These are phyloP conservation scores for Boletus rex-veris DNA, from an alignment of 768 basidiomycete genomes.

Conservation along the genomic window DNA sequence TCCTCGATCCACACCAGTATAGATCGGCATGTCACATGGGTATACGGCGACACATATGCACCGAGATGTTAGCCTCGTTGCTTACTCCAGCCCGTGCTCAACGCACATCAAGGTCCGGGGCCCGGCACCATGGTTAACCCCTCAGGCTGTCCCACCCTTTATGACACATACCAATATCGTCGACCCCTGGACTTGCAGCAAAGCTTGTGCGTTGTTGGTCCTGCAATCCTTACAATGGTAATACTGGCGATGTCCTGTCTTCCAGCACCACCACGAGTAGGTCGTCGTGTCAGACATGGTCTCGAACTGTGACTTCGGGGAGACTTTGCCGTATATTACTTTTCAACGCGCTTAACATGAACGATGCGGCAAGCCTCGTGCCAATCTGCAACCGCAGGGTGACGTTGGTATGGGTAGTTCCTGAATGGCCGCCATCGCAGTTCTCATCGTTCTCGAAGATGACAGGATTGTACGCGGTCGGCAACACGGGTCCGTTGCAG, in stretches of 20 bases:
- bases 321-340: neutral
- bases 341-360: neutral
- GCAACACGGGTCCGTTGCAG: too few relatives aligned
- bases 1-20: neutral
- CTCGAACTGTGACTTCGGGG: slow-evolving; percentile 1
- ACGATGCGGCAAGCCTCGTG: too few relatives aligned
- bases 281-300: neutral
- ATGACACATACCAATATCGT: neutral
- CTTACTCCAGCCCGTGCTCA: neutral
- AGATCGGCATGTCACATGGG: neutral
- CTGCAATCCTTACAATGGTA: neutral
- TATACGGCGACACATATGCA: slow-evolving; percentile 4
- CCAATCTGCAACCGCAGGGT: too few relatives aligned
- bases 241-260: too few relatives aligned
- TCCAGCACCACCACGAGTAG: neutral
- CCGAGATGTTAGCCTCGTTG: slow-evolving; percentile 1
- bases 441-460: too few relatives aligned
- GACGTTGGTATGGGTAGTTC: too few relatives aligned
- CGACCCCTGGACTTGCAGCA: too few relatives aligned
- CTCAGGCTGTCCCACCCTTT: neutral
- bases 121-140: neutral
- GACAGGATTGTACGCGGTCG: too few relatives aligned
- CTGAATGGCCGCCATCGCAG: too few relatives aligned
- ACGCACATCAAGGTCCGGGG: slow-evolving; percentile 1
- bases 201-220: neutral